Percentiles rank a stretch among this genome's conserved stretches.
Evolutionary conservation across 2,329 filamentous ascomycete genomes (phyloP).

Genomic region (Aphanocladium album): DNA sequence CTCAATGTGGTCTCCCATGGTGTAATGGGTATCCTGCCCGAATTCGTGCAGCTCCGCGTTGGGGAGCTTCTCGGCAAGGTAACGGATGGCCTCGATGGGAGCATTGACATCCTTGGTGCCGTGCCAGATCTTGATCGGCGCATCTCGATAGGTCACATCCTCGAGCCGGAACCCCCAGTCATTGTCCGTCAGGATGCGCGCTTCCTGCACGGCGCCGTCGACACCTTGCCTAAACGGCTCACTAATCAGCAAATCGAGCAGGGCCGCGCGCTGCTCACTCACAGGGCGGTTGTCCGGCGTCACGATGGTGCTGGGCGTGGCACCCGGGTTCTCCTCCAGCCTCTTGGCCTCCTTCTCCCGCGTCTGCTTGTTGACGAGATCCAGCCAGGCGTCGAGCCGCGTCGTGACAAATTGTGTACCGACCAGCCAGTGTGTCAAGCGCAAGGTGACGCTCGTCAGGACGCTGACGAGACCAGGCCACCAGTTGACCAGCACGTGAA

Average conservation of each 20-base stretch:
- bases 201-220: conserved; percentile 23
- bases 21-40: conserved; percentile 29
- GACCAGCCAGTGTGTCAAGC: conserved; percentile 18
- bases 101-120: conserved; percentile 27
- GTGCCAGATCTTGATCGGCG: conserved; percentile 28
- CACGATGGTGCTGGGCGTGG: conserved; percentile 1
- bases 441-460: conserved; percentile 17
- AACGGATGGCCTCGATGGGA: conserved; percentile 29
- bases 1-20: conserved; percentile 22
- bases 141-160: conserved; percentile 19
- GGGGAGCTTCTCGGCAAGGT: conserved; percentile 31
- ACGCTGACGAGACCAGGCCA: conserved; percentile 21
- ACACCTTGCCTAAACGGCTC: conserved; percentile 27
- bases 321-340: not conserved
- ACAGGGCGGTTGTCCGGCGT: conserved; percentile 10
- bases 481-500: conserved; percentile 17
- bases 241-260: conserved; percentile 25
- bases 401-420: conserved; percentile 15
- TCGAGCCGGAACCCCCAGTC: conserved; percentile 28
- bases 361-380: conserved; percentile 15
- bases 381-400: conserved; percentile 22
- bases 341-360: conserved; percentile 13
- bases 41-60: conserved; percentile 29
- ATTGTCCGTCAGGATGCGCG: conserved; percentile 22
- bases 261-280: conserved; percentile 21